Evolutionary conservation across 2,329 filamentous ascomycete genomes (phyloP).

Genomic region (Xylaria sp.): DNA sequence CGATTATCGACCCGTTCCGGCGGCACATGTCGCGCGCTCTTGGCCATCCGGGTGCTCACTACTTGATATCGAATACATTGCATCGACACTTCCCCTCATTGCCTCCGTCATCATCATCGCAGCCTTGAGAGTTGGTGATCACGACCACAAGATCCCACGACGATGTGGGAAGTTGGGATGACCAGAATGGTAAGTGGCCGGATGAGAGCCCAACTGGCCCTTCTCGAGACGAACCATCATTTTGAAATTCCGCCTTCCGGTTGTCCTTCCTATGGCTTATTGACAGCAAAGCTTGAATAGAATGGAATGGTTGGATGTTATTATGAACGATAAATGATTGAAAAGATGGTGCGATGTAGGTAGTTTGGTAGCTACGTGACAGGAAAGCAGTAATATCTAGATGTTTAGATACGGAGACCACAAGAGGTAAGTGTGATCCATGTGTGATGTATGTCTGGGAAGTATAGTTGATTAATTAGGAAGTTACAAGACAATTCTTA

Average conservation of each 20-base stretch:
- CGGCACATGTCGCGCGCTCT: not conserved
- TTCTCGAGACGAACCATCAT: not conserved
- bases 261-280: not conserved
- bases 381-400: not conserved
- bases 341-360: not conserved
- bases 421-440: too few species aligned
- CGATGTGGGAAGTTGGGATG: conserved; percentile 6
- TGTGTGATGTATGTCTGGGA: too few species aligned
- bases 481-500: too few species aligned
- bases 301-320: not conserved
- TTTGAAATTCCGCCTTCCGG: not conserved
- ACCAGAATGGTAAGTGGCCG: not conserved
- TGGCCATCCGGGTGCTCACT: conserved; percentile 23
- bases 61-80: conserved; percentile 5
- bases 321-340: not conserved
- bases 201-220: conserved; percentile 1
- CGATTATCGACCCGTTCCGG: not conserved
- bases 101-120: not conserved
- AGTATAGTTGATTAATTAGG: too few species aligned
- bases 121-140: conserved; percentile 7
- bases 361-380: not conserved
- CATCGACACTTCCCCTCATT: not conserved
- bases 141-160: conserved; percentile 1
- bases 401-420: too few species aligned
- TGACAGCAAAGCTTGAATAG: not conserved